phyloP scores from a whole-genome alignment of 108 stramenopile species.

The Skeletonema costatum region DNA sequence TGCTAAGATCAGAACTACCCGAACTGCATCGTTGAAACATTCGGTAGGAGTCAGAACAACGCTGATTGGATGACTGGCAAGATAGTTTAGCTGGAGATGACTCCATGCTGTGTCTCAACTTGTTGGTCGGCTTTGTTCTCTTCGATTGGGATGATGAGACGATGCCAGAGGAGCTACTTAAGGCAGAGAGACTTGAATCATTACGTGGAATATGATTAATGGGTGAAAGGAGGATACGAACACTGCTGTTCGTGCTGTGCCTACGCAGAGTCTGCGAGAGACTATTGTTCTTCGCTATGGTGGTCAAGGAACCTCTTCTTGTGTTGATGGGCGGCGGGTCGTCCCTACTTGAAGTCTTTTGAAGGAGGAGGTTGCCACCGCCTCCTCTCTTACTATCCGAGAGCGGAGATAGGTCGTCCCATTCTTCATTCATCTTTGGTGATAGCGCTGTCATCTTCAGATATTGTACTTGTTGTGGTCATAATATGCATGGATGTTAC shows the following conservation, averaged over 20 bases:
- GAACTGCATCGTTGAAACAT: slow-evolving; percentile 7
- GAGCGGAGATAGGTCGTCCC: no score
- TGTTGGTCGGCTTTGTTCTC: background rate
- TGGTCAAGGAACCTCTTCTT: background rate
- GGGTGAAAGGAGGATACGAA: background rate
- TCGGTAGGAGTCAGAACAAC: slow-evolving; percentile 10
- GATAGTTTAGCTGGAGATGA: background rate
- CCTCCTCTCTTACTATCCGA: no score
- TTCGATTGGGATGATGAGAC: background rate
- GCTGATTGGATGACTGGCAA: background rate
- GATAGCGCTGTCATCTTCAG: no score
- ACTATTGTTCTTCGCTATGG: no score
- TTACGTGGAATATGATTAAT: background rate
- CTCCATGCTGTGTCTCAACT: background rate
- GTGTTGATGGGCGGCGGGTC: background rate
- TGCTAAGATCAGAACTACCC: background rate
- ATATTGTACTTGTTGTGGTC: no score
- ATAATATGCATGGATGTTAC: no score
- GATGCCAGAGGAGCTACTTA: background rate
- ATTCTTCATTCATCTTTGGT: no score
- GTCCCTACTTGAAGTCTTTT: background rate
- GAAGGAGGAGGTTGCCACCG: background rate
- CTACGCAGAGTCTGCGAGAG: background rate
- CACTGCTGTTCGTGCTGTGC: background rate
- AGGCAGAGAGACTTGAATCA: background rate